Conservation (phyloP, 805 yeast genomes). For the Saturnispora ahearnii region DNA sequence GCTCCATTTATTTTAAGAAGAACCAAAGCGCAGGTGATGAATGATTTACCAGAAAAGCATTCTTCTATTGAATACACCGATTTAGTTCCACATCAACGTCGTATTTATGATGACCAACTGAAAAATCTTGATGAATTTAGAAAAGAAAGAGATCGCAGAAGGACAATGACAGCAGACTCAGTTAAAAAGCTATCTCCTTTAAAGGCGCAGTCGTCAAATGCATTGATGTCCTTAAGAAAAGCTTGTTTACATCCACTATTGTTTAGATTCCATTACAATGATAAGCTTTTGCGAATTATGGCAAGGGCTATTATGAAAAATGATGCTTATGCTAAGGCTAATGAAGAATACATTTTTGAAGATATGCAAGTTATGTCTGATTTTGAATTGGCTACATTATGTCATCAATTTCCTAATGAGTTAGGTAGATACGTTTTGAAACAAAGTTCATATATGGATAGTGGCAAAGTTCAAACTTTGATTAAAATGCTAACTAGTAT, state of each 20-base stretch:
- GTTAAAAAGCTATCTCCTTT: conserved; percentile 27
- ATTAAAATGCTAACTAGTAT: conserved; percentile 48
- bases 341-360: conserved; percentile 67
- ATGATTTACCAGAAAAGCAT: conserved; percentile 74
- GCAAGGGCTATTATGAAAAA: conserved; percentile 71
- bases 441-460: conserved; percentile 42
- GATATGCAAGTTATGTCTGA: conserved; percentile 96
- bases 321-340: conserved; percentile 70
- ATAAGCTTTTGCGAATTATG: conserved; percentile 53
- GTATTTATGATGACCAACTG: conserved; percentile 55
- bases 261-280: conserved; percentile 58
- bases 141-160: conserved; percentile 37
- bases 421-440: conserved; percentile 45
- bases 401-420: conserved; percentile 64
- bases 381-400: conserved; percentile 70
- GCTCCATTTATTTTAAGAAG: conserved; percentile 93
- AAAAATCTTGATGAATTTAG: conserved; percentile 33
- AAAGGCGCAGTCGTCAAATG: conserved; percentile 37
- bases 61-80: conserved; percentile 60
- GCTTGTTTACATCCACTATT: conserved; percentile 89
- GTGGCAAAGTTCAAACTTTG: conserved; percentile 68
- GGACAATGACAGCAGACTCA: conserved; percentile 25
- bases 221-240: conserved; percentile 82
- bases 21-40: conserved; percentile 82
- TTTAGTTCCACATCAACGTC: conserved; percentile 44